Evolutionary conservation across 805 yeast genomes (phyloP).

Genomic region (Candida corydali): DNA sequence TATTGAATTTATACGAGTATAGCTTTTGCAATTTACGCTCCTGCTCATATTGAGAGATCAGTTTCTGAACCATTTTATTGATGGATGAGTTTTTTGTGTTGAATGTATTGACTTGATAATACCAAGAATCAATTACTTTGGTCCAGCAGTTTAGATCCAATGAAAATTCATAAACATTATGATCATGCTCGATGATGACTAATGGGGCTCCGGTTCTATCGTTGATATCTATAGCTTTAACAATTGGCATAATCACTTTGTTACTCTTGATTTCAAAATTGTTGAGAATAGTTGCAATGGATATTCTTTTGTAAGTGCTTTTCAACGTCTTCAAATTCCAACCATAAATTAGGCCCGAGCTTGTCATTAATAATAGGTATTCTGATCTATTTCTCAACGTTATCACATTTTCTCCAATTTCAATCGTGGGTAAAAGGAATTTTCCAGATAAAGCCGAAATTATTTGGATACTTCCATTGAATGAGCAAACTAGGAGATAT

Average conservation of each 20-base stretch:
- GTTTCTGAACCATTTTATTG: conserved; percentile 5
- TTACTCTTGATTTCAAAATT: conserved; percentile 13
- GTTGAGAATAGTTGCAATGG: conserved; percentile 53
- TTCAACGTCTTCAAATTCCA: conserved; percentile 43
- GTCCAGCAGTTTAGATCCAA: conserved; percentile 45
- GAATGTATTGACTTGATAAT: conserved; percentile 12
- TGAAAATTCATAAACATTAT: conserved; percentile 41
- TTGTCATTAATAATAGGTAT: conserved; percentile 43
- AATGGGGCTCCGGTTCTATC: conserved; percentile 38
- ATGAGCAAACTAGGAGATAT: conserved; percentile 55
- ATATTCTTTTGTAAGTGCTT: conserved; percentile 37
- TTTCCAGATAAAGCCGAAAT: conserved; percentile 43
- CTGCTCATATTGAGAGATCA: conserved; percentile 2
- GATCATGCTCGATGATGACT: conserved; percentile 31
- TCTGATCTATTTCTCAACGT: conserved; percentile 30
- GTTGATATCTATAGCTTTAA: conserved; percentile 28
- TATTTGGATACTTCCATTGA: conserved; percentile 51
- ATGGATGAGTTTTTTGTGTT: background rate
- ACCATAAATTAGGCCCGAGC: conserved; percentile 45
- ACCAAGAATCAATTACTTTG: conserved; percentile 45
- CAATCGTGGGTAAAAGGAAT: conserved; percentile 44
- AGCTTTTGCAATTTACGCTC: conserved; percentile 4
- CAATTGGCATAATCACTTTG: conserved; percentile 13
- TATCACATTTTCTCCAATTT: conserved; percentile 46
- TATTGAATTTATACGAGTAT: conserved; percentile 6